phyloP scores from a whole-genome alignment of 192 early-diverging fungal species.

The Coemansia sp. region DNA sequence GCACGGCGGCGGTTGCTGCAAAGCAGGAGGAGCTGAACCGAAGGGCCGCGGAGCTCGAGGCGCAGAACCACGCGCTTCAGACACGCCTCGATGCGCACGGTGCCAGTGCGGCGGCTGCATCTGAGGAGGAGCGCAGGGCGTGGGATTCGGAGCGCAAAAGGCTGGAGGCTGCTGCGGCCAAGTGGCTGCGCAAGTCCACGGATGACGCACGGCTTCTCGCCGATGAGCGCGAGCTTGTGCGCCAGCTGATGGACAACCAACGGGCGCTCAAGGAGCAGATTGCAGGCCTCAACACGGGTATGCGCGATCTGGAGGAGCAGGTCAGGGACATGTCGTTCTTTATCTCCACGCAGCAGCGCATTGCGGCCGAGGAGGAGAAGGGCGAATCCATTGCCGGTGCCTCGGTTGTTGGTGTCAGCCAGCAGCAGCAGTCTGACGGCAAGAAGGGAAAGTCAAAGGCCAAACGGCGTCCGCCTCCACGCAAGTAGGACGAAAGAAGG shows the following conservation, averaged over 20 bases:
- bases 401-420: conserved; percentile 22
- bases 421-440: conserved; percentile 1
- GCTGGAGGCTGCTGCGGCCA: conserved; percentile 57
- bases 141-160: conserved; percentile 45
- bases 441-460: neutral
- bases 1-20: conserved; percentile 36
- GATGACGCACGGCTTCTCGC: conserved; percentile 75
- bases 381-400: conserved; percentile 20
- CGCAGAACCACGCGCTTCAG: conserved; percentile 38
- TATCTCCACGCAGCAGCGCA: conserved; percentile 67
- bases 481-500: too few relatives aligned
- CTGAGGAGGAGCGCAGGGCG: conserved; percentile 57
- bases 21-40: conserved; percentile 7
- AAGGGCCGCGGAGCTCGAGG: conserved; percentile 15
- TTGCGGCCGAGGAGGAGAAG: conserved; percentile 40
- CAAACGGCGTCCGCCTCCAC: conserved; percentile 7
- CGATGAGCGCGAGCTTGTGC: conserved; percentile 44
- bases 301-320: conserved; percentile 80
- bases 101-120: neutral
- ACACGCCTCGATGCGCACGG: conserved; percentile 32
- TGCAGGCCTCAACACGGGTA: conserved; percentile 58
- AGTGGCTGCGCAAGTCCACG: conserved; percentile 59
- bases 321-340: conserved; percentile 91
- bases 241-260: conserved; percentile 67
- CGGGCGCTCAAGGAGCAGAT: conserved; percentile 58